phyloP scores from a whole-genome alignment of 2,329 filamentous ascomycete species.

The Lasiodiplodia theobromae region DNA sequence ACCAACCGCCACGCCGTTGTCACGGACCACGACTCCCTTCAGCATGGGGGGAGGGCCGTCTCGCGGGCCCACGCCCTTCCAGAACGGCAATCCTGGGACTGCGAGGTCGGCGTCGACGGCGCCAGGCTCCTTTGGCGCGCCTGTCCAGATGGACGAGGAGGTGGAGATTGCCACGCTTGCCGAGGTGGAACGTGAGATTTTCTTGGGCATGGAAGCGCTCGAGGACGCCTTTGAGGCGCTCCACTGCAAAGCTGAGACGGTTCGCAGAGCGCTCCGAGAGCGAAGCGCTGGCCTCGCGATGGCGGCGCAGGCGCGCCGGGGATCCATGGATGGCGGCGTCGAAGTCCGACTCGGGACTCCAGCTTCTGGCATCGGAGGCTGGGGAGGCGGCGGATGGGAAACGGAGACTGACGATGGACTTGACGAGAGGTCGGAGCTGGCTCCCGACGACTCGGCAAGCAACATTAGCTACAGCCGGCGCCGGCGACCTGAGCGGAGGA shows the following conservation, averaged over 20 bases:
- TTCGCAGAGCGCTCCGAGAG: constrained; percentile 80
- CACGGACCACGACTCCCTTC: constrained; percentile 58
- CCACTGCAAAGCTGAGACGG: constrained; percentile 82
- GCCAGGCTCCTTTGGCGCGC: constrained; percentile 64
- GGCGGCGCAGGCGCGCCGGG: constrained; percentile 66
- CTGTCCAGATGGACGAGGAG: constrained; percentile 91
- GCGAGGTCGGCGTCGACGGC: constrained; percentile 35
- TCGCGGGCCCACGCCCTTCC: constrained; percentile 58
- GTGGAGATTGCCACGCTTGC: constrained; percentile 88
- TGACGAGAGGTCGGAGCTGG: constrained; percentile 60
- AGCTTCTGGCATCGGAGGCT: constrained; percentile 48
- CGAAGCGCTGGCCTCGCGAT: constrained; percentile 79
- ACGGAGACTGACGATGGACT: constrained; percentile 40
- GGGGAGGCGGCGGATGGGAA: constrained; percentile 39
- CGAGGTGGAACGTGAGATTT: constrained; percentile 93
- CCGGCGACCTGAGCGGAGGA: constrained; percentile 70
- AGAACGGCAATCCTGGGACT: constrained; percentile 29
- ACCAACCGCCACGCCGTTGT: constrained; percentile 50
- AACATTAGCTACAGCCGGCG: constrained; percentile 77
- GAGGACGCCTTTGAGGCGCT: constrained; percentile 93
- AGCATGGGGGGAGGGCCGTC: constrained; percentile 60
- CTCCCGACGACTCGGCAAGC: constrained; percentile 81
- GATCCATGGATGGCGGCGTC: constrained; percentile 49
- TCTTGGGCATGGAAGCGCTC: constrained; percentile 89
- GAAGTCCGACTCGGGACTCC: constrained; percentile 59